Evolutionary conservation across 2,329 filamentous ascomycete genomes (phyloP).

Genomic region (Fusarium scirpi): DNA sequence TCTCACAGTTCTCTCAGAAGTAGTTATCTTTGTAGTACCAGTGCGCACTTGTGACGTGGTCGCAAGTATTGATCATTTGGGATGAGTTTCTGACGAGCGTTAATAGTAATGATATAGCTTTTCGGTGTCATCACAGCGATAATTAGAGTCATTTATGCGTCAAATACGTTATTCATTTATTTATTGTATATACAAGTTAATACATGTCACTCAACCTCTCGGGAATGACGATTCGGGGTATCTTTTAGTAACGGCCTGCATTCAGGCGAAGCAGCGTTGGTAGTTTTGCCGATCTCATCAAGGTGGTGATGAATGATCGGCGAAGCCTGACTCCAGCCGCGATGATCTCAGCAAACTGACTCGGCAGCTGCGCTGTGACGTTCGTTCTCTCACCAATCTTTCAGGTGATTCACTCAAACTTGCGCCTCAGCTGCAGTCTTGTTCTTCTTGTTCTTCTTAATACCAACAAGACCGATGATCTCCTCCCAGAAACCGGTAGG

Average conservation of each 20-base stretch:
- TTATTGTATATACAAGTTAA: conserved; percentile 16
- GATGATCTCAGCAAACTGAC: background rate
- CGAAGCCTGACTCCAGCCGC: background rate
- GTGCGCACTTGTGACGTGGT: background rate
- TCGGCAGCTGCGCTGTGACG: background rate
- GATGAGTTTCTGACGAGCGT: background rate
- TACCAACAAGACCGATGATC: conserved; percentile 27
- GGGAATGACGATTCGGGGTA: conserved; percentile 19
- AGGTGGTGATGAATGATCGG: background rate
- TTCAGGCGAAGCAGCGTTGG: background rate
- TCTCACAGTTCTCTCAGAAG: no score
- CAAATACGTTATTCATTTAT: conserved; percentile 11
- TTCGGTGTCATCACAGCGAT: background rate
- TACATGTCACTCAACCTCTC: conserved; percentile 10
- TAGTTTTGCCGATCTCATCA: background rate
- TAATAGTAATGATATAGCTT: background rate
- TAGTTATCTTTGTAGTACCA: no score
- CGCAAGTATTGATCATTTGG: background rate
- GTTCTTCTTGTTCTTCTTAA: conserved; percentile 32
- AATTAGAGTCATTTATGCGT: background rate
- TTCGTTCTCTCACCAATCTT: background rate
- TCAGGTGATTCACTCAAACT: conserved; percentile 10
- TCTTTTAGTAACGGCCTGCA: conserved; percentile 3
- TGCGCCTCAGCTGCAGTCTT: conserved; percentile 18
- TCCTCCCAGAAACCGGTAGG: conserved; percentile 56